Conservation (phyloP, 2,329 filamentous ascomycete genomes). For the Fusarium virguliforme region DNA sequence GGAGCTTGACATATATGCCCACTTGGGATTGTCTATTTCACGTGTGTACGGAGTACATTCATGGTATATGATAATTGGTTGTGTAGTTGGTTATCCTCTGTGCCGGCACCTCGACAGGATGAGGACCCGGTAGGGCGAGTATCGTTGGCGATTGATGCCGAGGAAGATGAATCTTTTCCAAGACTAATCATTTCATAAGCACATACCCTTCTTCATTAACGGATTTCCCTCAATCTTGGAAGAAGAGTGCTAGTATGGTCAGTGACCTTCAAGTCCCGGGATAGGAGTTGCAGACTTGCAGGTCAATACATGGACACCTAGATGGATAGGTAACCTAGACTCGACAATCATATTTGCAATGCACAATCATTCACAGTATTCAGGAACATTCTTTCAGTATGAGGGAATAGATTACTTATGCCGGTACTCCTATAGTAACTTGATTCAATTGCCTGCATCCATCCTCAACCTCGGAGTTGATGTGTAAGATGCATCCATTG, state of each 20-base stretch:
- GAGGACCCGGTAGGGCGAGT: too few relatives aligned
- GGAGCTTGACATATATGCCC: too few relatives aligned
- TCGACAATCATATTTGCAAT: not conserved
- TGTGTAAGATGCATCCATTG: not conserved
- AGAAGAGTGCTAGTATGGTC: not conserved
- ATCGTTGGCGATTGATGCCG: too few relatives aligned
- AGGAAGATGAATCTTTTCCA: not conserved
- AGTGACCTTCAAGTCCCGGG: not conserved
- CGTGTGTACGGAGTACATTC: too few relatives aligned
- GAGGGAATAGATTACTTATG: not conserved
- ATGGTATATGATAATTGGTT: too few relatives aligned
- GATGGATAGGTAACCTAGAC: not conserved
- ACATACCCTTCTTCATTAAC: too few relatives aligned
- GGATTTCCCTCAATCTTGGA: too few relatives aligned
- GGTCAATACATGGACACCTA: not conserved
- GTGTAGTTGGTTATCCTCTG: too few relatives aligned
- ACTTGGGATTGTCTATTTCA: too few relatives aligned
- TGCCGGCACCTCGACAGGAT: too few relatives aligned
- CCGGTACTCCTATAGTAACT: not conserved
- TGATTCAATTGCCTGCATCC: not conserved
- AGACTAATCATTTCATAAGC: not conserved
- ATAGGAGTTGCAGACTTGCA: not conserved
- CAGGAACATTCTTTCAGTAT: not conserved
- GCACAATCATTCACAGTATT: not conserved
- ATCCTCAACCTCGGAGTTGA: constrained; percentile 11